Evolutionary conservation across 106 monocot species (phyloP).

Genomic region (Acorus calamus): DNA sequence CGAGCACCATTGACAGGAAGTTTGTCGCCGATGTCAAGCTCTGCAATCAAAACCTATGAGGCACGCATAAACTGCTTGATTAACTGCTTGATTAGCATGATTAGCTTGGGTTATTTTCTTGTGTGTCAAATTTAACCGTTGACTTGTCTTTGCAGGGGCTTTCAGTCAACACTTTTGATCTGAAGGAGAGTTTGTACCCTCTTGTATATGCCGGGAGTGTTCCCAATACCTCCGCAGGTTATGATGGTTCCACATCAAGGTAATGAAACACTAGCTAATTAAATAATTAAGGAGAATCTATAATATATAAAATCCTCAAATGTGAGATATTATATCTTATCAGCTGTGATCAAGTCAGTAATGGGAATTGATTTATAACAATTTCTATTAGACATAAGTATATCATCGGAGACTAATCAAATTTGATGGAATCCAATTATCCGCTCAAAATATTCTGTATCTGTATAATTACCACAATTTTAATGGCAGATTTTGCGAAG

Average conservation of each 20-base stretch:
- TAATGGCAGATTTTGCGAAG: background rate
- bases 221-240: conserved; percentile 14
- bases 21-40: conserved; percentile 1
- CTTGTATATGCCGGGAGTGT: conserved; percentile 16
- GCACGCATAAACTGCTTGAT: background rate
- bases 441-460: background rate
- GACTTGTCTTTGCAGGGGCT: background rate
- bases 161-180: conserved; percentile 4
- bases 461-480: background rate
- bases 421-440: background rate
- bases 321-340: too few relatives aligned
- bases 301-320: too few relatives aligned
- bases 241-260: conserved; percentile 3
- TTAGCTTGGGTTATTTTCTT: background rate
- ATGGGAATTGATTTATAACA: too few relatives aligned
- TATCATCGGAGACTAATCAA: too few relatives aligned
- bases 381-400: too few relatives aligned
- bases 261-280: background rate
- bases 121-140: too few relatives aligned
- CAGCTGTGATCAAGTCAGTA: too few relatives aligned
- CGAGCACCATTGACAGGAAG: background rate
- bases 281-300: too few relatives aligned
- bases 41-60: background rate
- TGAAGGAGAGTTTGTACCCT: conserved; percentile 10
- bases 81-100: background rate